Conservation (phyloP, 2,329 filamentous ascomycete genomes). For the Aspergillus sp. region DNA sequence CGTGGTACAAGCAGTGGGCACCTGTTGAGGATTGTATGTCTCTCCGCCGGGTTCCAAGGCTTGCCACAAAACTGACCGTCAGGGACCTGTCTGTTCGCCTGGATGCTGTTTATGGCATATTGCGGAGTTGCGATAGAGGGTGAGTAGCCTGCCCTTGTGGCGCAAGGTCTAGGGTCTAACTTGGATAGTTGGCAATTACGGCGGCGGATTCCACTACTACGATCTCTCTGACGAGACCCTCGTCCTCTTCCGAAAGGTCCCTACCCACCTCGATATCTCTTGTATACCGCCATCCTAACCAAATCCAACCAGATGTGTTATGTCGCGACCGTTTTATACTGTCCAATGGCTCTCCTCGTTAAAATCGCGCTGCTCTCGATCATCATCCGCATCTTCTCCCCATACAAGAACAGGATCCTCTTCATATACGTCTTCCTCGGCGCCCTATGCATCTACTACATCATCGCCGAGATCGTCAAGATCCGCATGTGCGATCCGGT, state of each 20-base stretch:
- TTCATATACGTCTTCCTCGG: constrained; percentile 43
- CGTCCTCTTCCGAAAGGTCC: constrained; percentile 34
- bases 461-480: constrained; percentile 42
- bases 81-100: constrained; percentile 25
- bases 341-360: constrained; percentile 45
- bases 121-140: constrained; percentile 35
- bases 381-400: constrained; percentile 44
- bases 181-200: constrained; percentile 36
- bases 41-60: too few relatives aligned
- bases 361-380: constrained; percentile 46
- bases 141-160: constrained; percentile 17
- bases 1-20: constrained; percentile 36
- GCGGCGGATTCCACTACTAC: constrained; percentile 40
- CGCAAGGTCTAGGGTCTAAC: background rate
- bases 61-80: background rate
- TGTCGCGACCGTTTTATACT: constrained; percentile 45
- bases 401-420: constrained; percentile 38
- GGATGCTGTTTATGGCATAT: constrained; percentile 40
- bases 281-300: background rate
- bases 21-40: constrained; percentile 41
- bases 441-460: constrained; percentile 41
- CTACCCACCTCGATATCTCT: too few relatives aligned
- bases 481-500: constrained; percentile 45
- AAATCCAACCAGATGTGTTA: constrained; percentile 35
- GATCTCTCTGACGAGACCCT: constrained; percentile 29